A percentile compares a stretch with the other conserved stretches of the same genome.
Evolutionary conservation across 257 asterid genomes (phyloP).

Genomic region (Verbascum thapsus): DNA sequence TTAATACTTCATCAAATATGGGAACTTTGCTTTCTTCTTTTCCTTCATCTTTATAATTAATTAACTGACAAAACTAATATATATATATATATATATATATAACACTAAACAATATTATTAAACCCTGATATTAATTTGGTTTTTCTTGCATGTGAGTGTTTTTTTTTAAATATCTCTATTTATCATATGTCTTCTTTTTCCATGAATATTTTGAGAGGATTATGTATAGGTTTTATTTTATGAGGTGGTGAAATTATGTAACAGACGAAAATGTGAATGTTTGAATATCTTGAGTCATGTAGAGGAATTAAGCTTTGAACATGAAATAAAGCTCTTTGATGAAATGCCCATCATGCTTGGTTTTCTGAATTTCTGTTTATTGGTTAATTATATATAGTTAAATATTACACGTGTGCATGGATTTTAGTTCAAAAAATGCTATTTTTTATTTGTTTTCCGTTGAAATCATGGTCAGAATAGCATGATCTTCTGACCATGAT

Average conservation of each 20-base stretch:
- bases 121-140: constrained; percentile 9
- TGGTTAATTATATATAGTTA: no score
- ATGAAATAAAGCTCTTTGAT: constrained; percentile 24
- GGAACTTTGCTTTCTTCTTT: constrained; percentile 53
- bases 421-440: no score
- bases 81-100: constrained; percentile 1
- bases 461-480: no score
- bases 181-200: constrained; percentile 25
- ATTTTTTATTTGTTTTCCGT: no score
- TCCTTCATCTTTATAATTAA: constrained; percentile 50
- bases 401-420: no score
- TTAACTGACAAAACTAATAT: constrained; percentile 15
- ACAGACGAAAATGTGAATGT: constrained; percentile 12
- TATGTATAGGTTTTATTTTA: constrained; percentile 25
- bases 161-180: constrained; percentile 23
- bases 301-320: constrained; percentile 29
- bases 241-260: constrained; percentile 28
- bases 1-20: constrained; percentile 40
- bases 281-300: constrained; percentile 30
- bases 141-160: constrained; percentile 33
- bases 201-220: constrained; percentile 31
- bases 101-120: background rate
- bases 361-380: background rate
- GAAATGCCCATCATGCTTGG: background rate
- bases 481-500: no score